phyloP scores from a whole-genome alignment of 495 filamentous ascomycete species.

The Aspergillus ostianus region DNA sequence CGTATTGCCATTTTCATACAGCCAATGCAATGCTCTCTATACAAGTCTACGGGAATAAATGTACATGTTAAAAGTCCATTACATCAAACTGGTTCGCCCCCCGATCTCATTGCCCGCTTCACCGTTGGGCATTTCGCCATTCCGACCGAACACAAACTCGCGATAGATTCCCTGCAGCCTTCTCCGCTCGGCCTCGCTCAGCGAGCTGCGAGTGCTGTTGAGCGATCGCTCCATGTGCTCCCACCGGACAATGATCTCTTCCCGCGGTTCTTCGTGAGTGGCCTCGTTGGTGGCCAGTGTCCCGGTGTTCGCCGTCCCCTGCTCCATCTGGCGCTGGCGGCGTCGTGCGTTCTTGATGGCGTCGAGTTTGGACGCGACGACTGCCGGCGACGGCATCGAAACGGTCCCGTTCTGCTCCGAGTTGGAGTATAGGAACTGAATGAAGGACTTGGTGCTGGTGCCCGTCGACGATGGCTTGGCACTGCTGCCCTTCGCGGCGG shows the following conservation, averaged over 20 bases:
- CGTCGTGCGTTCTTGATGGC: conserved; percentile 67
- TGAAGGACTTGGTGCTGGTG: conserved; percentile 54
- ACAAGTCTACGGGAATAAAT: conserved; percentile 7
- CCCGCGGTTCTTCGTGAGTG: conserved; percentile 38
- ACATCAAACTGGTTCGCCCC: conserved; percentile 92
- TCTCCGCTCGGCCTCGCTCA: conserved; percentile 68
- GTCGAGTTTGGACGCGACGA: conserved; percentile 71
- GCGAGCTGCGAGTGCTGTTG: conserved; percentile 76
- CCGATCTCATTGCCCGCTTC: conserved; percentile 89
- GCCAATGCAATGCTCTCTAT: conserved; percentile 7
- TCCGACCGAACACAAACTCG: conserved; percentile 88
- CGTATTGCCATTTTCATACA: background rate
- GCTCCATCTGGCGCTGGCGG: conserved; percentile 53
- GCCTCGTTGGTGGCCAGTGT: conserved; percentile 28
- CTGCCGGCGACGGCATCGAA: conserved; percentile 59
- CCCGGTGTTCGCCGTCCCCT: conserved; percentile 35
- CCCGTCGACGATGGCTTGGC: conserved; percentile 25
- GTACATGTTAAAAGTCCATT: conserved; percentile 27
- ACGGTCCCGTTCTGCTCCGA: conserved; percentile 46
- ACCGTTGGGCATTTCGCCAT: conserved; percentile 91
- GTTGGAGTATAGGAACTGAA: conserved; percentile 78
- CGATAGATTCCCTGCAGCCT: conserved; percentile 78
- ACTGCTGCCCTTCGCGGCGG: conserved; percentile 29
- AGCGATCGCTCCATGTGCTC: conserved; percentile 78
- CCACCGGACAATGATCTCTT: conserved; percentile 84